Evolutionary conservation across 805 yeast species (phyloP).

Genomic region (Candida ascalaphidarum): DNA sequence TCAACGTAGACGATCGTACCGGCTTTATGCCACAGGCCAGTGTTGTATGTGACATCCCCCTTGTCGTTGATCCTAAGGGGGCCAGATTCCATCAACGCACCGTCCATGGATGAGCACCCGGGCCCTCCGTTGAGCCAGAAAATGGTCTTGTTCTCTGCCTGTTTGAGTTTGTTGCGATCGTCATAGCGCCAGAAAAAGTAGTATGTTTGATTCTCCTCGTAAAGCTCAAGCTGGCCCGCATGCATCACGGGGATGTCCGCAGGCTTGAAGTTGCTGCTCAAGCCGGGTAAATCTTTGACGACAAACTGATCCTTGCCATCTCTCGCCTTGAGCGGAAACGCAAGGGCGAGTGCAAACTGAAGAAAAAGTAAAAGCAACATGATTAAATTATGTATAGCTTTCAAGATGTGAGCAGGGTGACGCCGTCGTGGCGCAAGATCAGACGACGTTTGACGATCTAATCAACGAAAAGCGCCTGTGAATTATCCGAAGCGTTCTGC

Average conservation of each 20-base stretch:
- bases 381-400: neutral
- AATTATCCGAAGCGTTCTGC: too few species aligned
- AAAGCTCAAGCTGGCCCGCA: slow-evolving; percentile 59
- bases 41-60: slow-evolving; percentile 40
- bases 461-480: too few species aligned
- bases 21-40: slow-evolving; percentile 77
- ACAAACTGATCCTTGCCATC: slow-evolving; percentile 5
- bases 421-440: too few species aligned
- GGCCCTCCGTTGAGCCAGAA: slow-evolving; percentile 98
- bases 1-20: slow-evolving; percentile 82
- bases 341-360: slow-evolving; percentile 3
- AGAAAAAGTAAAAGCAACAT: slow-evolving; percentile 1
- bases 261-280: slow-evolving; percentile 19
- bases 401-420: too few species aligned
- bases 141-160: slow-evolving; percentile 38
- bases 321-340: slow-evolving; percentile 8
- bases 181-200: slow-evolving; percentile 74
- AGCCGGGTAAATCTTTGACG: slow-evolving; percentile 31
- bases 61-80: slow-evolving; percentile 60
- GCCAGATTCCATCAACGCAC: slow-evolving; percentile 87
- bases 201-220: slow-evolving; percentile 43
- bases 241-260: slow-evolving; percentile 43
- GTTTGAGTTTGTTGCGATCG: slow-evolving; percentile 20
- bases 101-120: slow-evolving; percentile 97
- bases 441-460: too few species aligned